These are phyloP conservation scores for Prunella vulgaris DNA, from an alignment of 257 asterid species.

Conservation along the genomic window DNA sequence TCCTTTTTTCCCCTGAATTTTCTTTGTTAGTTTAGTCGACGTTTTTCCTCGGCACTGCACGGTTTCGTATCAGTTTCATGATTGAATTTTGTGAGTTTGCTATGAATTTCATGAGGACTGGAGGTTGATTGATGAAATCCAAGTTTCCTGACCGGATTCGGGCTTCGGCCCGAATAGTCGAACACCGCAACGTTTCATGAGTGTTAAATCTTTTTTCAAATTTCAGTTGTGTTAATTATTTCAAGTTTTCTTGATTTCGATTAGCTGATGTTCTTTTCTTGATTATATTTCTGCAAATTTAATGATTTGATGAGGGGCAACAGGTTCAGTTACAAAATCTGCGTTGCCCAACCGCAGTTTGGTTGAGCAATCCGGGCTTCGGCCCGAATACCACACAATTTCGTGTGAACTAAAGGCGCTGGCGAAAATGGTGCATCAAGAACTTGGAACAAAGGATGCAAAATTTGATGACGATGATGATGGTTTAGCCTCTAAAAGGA, in stretches of 20 bases:
- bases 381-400: slow-evolving; percentile 67
- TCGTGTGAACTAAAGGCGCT: slow-evolving; percentile 68
- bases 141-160: background rate
- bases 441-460: slow-evolving; percentile 32
- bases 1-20: background rate
- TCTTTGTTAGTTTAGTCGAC: background rate
- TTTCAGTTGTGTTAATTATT: background rate
- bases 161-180: background rate
- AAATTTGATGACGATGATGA: background rate
- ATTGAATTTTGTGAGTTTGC: background rate
- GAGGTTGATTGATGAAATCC: background rate
- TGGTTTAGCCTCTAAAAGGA: slow-evolving; percentile 19
- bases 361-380: slow-evolving; percentile 41
- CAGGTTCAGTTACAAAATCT: slow-evolving; percentile 61
- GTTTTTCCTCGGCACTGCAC: background rate
- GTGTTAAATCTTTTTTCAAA: no score
- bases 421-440: slow-evolving; percentile 66
- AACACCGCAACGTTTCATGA: background rate
- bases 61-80: background rate
- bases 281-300: background rate
- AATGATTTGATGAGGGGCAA: background rate
- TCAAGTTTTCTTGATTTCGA: background rate
- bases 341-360: slow-evolving; percentile 37
- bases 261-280: background rate
- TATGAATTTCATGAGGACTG: background rate